Conservation (phyloP, 1,139 yeast genomes). For the Kazachstania sp. region DNA sequence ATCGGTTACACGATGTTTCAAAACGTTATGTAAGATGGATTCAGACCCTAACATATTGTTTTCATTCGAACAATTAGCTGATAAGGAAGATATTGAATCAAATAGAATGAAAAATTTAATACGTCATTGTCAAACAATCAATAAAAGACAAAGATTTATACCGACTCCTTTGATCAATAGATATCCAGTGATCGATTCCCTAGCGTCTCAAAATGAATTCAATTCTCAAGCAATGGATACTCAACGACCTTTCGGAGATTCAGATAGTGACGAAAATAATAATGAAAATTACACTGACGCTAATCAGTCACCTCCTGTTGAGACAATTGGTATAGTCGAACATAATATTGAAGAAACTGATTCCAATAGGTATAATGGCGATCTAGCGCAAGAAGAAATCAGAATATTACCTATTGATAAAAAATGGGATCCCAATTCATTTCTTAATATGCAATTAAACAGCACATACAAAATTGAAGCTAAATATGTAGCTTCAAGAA, state of each 20-base stretch:
- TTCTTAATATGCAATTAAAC: too few relatives aligned
- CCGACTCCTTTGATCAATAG: neutral
- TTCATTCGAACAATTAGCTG: neutral
- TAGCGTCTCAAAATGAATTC: slow-evolving; percentile 18
- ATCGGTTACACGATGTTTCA: neutral
- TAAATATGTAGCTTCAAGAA: too few relatives aligned
- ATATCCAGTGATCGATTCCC: neutral
- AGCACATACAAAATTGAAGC: too few relatives aligned
- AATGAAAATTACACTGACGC: too few relatives aligned
- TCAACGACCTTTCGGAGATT: neutral
- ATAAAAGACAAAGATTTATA: neutral
- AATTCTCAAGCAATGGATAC: slow-evolving; percentile 16
- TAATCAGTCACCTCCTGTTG: too few relatives aligned
- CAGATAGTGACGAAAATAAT: too few relatives aligned
- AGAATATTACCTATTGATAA: too few relatives aligned
- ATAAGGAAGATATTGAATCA: neutral
- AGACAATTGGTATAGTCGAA: too few relatives aligned
- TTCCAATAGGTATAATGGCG: too few relatives aligned
- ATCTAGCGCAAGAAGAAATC: too few relatives aligned
- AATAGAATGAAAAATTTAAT: neutral
- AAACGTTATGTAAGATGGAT: neutral
- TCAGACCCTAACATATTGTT: neutral
- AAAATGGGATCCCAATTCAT: too few relatives aligned
- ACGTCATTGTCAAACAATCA: neutral
- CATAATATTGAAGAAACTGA: too few relatives aligned